These are phyloP conservation scores for Stagonosporopsis cucurbitacearum DNA, from an alignment of 2,329 filamentous ascomycete genomes.

Conservation along the genomic window DNA sequence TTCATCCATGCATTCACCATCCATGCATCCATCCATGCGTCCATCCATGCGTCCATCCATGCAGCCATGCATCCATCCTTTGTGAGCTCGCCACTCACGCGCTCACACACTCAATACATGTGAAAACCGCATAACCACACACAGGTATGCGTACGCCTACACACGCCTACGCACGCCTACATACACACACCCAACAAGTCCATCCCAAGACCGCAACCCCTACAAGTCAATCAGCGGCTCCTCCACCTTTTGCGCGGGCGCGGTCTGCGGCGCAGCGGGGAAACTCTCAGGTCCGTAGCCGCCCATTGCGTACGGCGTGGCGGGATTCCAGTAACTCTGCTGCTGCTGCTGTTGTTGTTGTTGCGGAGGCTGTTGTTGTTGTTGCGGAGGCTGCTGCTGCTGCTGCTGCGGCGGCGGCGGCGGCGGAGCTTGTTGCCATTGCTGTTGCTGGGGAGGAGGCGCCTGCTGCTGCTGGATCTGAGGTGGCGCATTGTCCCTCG, in stretches of 20 bases:
- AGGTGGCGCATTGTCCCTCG: slow-evolving; percentile 36
- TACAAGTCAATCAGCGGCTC: slow-evolving; percentile 82
- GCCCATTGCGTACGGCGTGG: slow-evolving; percentile 48
- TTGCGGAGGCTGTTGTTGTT: slow-evolving; percentile 29
- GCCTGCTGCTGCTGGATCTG: slow-evolving; percentile 11
- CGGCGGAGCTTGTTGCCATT: slow-evolving; percentile 21
- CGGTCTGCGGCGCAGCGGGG: slow-evolving; percentile 65
- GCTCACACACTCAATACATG: too few relatives aligned
- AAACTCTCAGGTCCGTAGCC: slow-evolving; percentile 60
- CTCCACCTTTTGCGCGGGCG: slow-evolving; percentile 63
- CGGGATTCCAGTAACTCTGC: slow-evolving; percentile 44
- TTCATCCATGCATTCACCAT: too few relatives aligned
- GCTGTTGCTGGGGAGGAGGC: slow-evolving; percentile 18
- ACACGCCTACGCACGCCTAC: too few relatives aligned
- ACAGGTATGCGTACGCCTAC: too few relatives aligned
- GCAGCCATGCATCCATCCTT: too few relatives aligned
- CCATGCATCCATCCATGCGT: too few relatives aligned
- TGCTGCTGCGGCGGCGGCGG: slow-evolving; percentile 14
- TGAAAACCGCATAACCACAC: too few relatives aligned
- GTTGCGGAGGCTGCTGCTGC: slow-evolving; percentile 27
- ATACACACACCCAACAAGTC: neutral
- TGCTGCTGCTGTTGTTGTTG: slow-evolving; percentile 45
- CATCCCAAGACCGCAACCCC: neutral
- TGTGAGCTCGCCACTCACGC: too few relatives aligned
- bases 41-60: too few relatives aligned